Conservation (phyloP, 2,329 filamentous ascomycete genomes). For the Periconia sp. region DNA sequence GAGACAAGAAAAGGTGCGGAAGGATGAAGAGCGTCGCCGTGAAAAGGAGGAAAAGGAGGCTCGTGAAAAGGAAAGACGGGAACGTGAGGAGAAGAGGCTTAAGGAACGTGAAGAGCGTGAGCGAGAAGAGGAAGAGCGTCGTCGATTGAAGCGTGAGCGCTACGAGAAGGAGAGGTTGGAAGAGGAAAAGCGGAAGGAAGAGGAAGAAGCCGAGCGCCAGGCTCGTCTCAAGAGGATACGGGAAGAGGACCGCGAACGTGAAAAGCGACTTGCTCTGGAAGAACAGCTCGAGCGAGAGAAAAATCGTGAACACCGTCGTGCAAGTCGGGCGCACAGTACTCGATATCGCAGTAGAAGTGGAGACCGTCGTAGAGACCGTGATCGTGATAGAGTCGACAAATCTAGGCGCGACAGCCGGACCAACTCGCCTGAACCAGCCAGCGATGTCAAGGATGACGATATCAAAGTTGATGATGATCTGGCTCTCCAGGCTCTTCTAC, state of each 20-base stretch:
- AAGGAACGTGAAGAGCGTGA: slow-evolving; percentile 35
- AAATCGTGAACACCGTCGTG: slow-evolving; percentile 43
- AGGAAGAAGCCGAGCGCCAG: slow-evolving; percentile 48
- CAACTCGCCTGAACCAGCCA: slow-evolving; percentile 24
- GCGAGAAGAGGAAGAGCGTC: slow-evolving; percentile 33
- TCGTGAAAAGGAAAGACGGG: slow-evolving; percentile 49
- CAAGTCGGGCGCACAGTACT: slow-evolving; percentile 19
- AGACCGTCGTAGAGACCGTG: slow-evolving; percentile 44
- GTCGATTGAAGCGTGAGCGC: slow-evolving; percentile 31
- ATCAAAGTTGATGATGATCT: slow-evolving; percentile 43
- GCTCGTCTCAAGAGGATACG: slow-evolving; percentile 45
- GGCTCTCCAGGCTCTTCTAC: slow-evolving; percentile 36
- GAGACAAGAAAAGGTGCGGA: slow-evolving; percentile 55
- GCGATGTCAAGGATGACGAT: slow-evolving; percentile 31
- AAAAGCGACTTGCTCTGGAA: slow-evolving; percentile 49
- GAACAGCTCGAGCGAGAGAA: slow-evolving; percentile 58
- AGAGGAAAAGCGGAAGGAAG: slow-evolving; percentile 46
- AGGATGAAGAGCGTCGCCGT: slow-evolving; percentile 55
- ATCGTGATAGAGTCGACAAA: slow-evolving; percentile 45
- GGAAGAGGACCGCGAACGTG: slow-evolving; percentile 37
- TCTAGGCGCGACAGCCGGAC: slow-evolving; percentile 20
- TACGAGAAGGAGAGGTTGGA: slow-evolving; percentile 51
- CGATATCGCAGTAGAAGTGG: slow-evolving; percentile 26
- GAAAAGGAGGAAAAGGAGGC: slow-evolving; percentile 50
- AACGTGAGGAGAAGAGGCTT: slow-evolving; percentile 47